Evolutionary conservation across 2,329 filamentous ascomycete species (phyloP).

Genomic region (Gyromitra esculenta): DNA sequence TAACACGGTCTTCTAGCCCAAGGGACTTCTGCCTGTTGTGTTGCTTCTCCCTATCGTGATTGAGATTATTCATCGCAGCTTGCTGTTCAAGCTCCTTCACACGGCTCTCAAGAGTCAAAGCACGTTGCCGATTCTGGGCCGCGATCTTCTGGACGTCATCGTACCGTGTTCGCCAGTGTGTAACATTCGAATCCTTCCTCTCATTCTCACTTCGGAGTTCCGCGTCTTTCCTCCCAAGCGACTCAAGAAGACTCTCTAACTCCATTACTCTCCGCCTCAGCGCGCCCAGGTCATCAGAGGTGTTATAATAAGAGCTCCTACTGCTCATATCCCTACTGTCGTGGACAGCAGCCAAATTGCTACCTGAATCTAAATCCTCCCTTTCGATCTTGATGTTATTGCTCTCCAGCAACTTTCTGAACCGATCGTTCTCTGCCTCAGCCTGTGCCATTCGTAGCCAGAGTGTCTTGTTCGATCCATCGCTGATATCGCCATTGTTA

Average conservation of each 20-base stretch:
- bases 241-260: constrained; percentile 31
- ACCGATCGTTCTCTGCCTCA: constrained; percentile 39
- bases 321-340: constrained; percentile 30
- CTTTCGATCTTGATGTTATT: constrained; percentile 45
- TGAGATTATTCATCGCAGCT: constrained; percentile 26
- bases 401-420: constrained; percentile 36
- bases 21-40: constrained; percentile 37
- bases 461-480: constrained; percentile 44
- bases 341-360: constrained; percentile 10
- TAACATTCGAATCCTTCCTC: constrained; percentile 36
- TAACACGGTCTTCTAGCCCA: constrained; percentile 38
- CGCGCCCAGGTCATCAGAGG: constrained; percentile 21
- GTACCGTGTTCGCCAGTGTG: constrained; percentile 42
- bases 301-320: constrained; percentile 23
- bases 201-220: constrained; percentile 35
- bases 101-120: constrained; percentile 25
- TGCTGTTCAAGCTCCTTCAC: constrained; percentile 45
- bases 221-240: constrained; percentile 22
- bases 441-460: constrained; percentile 47
- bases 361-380: constrained; percentile 21
- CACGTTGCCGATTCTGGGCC: constrained; percentile 31
- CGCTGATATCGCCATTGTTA: constrained; percentile 25
- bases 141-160: constrained; percentile 32
- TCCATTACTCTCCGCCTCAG: constrained; percentile 31
- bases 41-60: constrained; percentile 39